These are phyloP conservation scores for Zea mays DNA, from an alignment of 176 grass and related monocot species.

Conservation along the genomic window DNA sequence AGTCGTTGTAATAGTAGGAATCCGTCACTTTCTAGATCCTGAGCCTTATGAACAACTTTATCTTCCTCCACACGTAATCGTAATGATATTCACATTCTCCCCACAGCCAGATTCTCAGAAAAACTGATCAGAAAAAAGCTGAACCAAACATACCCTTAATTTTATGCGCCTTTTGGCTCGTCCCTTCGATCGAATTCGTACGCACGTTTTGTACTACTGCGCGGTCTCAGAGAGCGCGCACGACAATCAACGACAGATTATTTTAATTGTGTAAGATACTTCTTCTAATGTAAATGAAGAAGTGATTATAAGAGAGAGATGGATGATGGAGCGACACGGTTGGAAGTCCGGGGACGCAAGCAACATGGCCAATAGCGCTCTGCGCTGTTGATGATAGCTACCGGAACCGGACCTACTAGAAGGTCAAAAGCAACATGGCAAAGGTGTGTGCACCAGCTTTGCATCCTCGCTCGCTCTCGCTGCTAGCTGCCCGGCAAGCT, in stretches of 20 bases:
- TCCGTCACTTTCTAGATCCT: too few species aligned
- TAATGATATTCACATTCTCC: too few species aligned
- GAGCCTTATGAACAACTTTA: too few species aligned
- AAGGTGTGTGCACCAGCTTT: constrained; percentile 46
- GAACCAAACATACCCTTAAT: too few species aligned
- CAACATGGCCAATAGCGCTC: constrained; percentile 26
- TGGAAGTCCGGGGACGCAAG: constrained; percentile 44
- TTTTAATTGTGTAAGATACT: constrained; percentile 1
- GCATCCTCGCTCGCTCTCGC: not conserved
- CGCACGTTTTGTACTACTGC: constrained; percentile 17
- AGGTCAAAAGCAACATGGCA: constrained; percentile 57
- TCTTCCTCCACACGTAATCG: too few species aligned
- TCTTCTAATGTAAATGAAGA: too few species aligned
- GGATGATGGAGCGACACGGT: constrained; percentile 23
- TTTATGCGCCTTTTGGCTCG: constrained; percentile 5
- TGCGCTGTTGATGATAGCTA: constrained; percentile 33
- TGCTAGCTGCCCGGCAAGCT: not conserved
- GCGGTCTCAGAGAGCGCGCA: not conserved
- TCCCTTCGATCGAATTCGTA: constrained; percentile 8
- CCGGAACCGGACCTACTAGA: constrained; percentile 45
- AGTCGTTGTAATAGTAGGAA: too few species aligned
- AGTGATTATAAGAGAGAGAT: not conserved
- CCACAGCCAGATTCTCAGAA: too few species aligned
- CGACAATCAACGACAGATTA: not conserved
- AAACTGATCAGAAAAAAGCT: too few species aligned